These are phyloP conservation scores for Sporisorium exsertum DNA, from an alignment of 1,284 basidiomycete genomes.

Conservation along the genomic window DNA sequence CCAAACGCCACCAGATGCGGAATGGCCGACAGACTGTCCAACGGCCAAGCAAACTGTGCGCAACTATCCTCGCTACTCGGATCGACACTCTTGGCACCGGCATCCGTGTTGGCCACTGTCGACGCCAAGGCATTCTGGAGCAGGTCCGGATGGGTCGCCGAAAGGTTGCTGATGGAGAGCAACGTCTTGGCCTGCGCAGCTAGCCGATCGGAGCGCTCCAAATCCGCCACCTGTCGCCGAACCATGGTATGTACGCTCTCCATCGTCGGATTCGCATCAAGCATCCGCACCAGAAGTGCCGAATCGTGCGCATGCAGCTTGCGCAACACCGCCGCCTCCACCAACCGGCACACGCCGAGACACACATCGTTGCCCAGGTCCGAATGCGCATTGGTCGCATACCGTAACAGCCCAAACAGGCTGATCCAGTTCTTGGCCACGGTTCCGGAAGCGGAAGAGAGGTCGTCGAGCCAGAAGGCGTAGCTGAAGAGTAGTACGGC, in stretches of 20 bases:
- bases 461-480: conserved; percentile 72
- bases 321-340: conserved; percentile 50
- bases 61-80: neutral
- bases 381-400: conserved; percentile 38
- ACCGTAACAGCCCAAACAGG: conserved; percentile 48
- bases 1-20: conserved; percentile 48
- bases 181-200: conserved; percentile 7
- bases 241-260: conserved; percentile 4
- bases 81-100: conserved; percentile 8
- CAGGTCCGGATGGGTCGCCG: conserved; percentile 8
- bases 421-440: conserved; percentile 48
- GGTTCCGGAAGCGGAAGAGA: neutral
- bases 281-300: conserved; percentile 6
- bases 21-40: conserved; percentile 20
- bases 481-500: conserved; percentile 72
- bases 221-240: conserved; percentile 4
- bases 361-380: conserved; percentile 39
- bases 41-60: conserved; percentile 22
- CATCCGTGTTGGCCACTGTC: neutral
- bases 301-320: conserved; percentile 45
- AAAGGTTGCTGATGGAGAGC: conserved; percentile 11
- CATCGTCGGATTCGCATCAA: neutral
- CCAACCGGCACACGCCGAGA: conserved; percentile 46
- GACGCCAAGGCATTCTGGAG: neutral
- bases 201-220: conserved; percentile 24